Conservation (phyloP, 371 early-diverging fungal species). For the Mucor piriformis region DNA sequence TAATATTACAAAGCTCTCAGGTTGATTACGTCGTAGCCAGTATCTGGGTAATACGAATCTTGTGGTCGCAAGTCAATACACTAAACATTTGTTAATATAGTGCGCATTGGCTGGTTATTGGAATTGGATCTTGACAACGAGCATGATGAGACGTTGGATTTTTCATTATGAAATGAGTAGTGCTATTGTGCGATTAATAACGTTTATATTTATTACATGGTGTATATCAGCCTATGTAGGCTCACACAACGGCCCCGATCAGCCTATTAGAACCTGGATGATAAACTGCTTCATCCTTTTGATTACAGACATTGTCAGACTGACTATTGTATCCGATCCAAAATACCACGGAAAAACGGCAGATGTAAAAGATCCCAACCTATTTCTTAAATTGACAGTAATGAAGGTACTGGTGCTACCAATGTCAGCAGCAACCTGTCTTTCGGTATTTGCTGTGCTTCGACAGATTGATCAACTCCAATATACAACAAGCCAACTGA, state of each 20-base stretch:
- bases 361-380: constrained; percentile 25
- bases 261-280: constrained; percentile 65
- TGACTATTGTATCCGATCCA: constrained; percentile 51
- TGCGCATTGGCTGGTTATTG: constrained; percentile 62
- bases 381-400: constrained; percentile 47
- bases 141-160: constrained; percentile 66
- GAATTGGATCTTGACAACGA: constrained; percentile 63
- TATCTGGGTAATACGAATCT: constrained; percentile 59
- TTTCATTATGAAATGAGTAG: constrained; percentile 62
- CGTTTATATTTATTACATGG: constrained; percentile 63
- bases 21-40: constrained; percentile 62
- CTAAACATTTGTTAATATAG: constrained; percentile 27
- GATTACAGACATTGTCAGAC: constrained; percentile 53
- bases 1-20: constrained; percentile 53
- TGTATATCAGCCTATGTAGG: constrained; percentile 54
- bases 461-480: constrained; percentile 54
- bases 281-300: constrained; percentile 53
- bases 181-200: constrained; percentile 60
- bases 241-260: constrained; percentile 55
- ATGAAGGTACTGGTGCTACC: constrained; percentile 55
- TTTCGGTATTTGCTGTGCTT: constrained; percentile 60
- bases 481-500: constrained; percentile 51
- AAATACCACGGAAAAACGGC: constrained; percentile 44
- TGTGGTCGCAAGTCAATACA: not conserved
- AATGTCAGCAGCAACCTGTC: constrained; percentile 55